Percentiles rank a stretch among this genome's conserved stretches.
phyloP scores from a whole-genome alignment of 148 eudicot genomes.

The Camellia granthamiana region DNA sequence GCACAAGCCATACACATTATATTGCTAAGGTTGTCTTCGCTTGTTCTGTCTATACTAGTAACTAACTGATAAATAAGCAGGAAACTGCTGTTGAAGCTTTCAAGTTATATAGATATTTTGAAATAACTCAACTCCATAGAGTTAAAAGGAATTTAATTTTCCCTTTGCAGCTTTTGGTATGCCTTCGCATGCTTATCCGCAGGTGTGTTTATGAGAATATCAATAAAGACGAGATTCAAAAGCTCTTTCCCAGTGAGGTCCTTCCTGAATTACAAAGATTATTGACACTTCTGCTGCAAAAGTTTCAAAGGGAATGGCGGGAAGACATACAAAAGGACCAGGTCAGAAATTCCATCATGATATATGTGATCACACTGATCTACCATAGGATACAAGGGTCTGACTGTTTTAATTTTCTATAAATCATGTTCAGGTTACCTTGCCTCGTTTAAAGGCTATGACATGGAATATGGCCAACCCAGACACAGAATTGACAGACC shows the following conservation, averaged over 20 bases:
- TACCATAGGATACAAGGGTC: background rate
- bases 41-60: background rate
- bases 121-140: background rate
- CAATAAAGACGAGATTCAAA: conserved; percentile 44
- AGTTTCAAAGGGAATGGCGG: conserved; percentile 50
- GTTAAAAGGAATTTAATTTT: background rate
- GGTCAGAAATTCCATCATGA: conserved; percentile 21
- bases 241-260: conserved; percentile 46
- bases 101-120: background rate
- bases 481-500: conserved; percentile 27
- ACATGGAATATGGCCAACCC: conserved; percentile 35
- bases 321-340: conserved; percentile 42
- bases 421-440: conserved; percentile 18
- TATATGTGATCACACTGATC: background rate
- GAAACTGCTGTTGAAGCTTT: background rate
- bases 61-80: background rate
- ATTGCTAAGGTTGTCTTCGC: background rate
- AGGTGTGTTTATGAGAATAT: conserved; percentile 41
- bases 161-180: conserved; percentile 42
- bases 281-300: conserved; percentile 48
- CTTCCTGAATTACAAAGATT: conserved; percentile 44
- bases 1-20: background rate
- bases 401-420: background rate
- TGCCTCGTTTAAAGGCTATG: conserved; percentile 36
- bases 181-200: conserved; percentile 48